Evolutionary conservation across 306 rosid species (phyloP).

Genomic region (Trichosanthes truncata): DNA sequence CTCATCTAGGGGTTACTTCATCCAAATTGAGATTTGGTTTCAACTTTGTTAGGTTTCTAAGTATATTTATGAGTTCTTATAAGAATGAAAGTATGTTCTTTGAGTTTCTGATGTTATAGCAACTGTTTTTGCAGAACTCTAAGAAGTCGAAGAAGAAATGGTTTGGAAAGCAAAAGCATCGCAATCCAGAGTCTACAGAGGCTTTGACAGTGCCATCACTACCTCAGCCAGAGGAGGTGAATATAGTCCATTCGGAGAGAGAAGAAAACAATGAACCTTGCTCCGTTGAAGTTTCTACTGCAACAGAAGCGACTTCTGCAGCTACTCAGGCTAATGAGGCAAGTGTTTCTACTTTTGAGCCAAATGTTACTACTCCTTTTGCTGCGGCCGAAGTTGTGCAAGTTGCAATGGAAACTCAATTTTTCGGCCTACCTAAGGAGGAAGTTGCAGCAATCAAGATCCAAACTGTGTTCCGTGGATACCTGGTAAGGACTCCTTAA

Average conservation of each 20-base stretch:
- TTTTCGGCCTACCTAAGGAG: conserved; percentile 55
- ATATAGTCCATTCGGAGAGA: conserved; percentile 34
- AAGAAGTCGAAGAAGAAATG: conserved; percentile 85
- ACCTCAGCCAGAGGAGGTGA: conserved; percentile 45
- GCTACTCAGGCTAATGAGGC: conserved; percentile 18
- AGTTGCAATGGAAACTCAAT: conserved; percentile 24
- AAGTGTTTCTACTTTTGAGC: conserved; percentile 3
- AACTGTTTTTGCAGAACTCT: conserved; percentile 36
- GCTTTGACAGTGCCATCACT: conserved; percentile 27
- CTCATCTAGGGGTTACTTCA: neutral
- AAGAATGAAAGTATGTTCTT: neutral
- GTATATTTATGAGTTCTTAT: neutral
- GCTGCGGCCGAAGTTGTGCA: conserved; percentile 8
- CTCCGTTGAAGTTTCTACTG: conserved; percentile 32
- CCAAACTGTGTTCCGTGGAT: conserved; percentile 93
- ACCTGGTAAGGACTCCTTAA: conserved; percentile 45
- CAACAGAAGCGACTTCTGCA: neutral
- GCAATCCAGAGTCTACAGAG: conserved; percentile 33
- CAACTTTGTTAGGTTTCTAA: neutral
- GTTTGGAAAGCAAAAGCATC: conserved; percentile 78
- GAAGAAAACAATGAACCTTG: conserved; percentile 31
- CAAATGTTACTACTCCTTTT: neutral
- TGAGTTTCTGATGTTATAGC: conserved; percentile 11
- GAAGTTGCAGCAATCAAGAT: conserved; percentile 78
- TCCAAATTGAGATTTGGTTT: neutral